A percentile compares a stretch with the other conserved stretches of the same genome.
Evolutionary conservation across 2,329 filamentous ascomycete species (phyloP).

Genomic region (Xylariaceae sp.): DNA sequence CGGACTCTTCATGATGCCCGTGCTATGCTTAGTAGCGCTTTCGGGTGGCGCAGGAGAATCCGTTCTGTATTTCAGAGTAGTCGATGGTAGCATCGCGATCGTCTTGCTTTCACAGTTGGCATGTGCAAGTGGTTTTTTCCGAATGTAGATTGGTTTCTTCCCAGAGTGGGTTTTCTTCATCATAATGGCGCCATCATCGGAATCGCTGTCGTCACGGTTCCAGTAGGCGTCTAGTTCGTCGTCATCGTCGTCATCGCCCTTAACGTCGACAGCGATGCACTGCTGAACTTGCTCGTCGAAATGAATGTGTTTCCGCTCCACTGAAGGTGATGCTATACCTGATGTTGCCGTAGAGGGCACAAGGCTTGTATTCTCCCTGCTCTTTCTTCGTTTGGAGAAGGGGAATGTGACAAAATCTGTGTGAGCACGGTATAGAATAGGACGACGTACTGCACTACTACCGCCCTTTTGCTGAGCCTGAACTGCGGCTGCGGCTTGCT

Average conservation of each 20-base stretch:
- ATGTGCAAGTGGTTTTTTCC: slow-evolving; percentile 34
- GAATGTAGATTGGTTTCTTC: slow-evolving; percentile 51
- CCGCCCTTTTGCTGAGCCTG: slow-evolving; percentile 69
- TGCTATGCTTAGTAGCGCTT: slow-evolving; percentile 58
- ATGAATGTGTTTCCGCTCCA: slow-evolving; percentile 79
- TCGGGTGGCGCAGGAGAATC: slow-evolving; percentile 64
- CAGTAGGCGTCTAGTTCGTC: slow-evolving; percentile 47
- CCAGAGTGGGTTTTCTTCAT: slow-evolving; percentile 64
- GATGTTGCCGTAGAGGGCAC: slow-evolving; percentile 66
- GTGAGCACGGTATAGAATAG: slow-evolving; percentile 55
- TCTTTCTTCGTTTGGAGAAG: slow-evolving; percentile 57
- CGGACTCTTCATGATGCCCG: slow-evolving; percentile 42
- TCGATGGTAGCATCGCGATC: slow-evolving; percentile 82
- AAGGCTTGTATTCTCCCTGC: slow-evolving; percentile 58
- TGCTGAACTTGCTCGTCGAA: slow-evolving; percentile 96
- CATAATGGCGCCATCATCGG: slow-evolving; percentile 74
- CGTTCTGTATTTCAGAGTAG: slow-evolving; percentile 76
- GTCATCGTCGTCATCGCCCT: slow-evolving; percentile 70
- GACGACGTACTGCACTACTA: slow-evolving; percentile 43
- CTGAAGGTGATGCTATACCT: slow-evolving; percentile 56
- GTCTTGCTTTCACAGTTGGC: slow-evolving; percentile 68
- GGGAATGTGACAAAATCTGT: slow-evolving; percentile 66
- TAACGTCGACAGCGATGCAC: slow-evolving; percentile 87
- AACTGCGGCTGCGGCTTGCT: slow-evolving; percentile 81
- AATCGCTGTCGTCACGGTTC: slow-evolving; percentile 54